Evolutionary conservation across 805 yeast genomes (phyloP).

Genomic region (Candida loeiensis): DNA sequence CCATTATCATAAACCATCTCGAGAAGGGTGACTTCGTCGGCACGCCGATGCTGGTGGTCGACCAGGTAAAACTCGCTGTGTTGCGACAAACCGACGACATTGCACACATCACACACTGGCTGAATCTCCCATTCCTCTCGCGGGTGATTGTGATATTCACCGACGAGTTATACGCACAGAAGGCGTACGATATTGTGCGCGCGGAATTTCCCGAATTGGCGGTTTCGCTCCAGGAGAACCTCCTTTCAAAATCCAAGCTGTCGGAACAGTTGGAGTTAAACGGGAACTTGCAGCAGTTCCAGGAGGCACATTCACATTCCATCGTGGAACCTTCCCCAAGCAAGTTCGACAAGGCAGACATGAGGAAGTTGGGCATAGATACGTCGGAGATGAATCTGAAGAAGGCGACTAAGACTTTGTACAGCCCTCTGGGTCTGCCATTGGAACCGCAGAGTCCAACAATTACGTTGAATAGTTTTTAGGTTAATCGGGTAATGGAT

Average conservation of each 20-base stretch:
- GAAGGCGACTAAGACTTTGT: slow-evolving; percentile 35
- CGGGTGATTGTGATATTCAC: slow-evolving; percentile 38
- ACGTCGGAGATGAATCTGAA: slow-evolving; percentile 19
- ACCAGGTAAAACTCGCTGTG: slow-evolving; percentile 31
- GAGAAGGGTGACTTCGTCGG: slow-evolving; percentile 27
- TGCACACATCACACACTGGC: slow-evolving; percentile 32
- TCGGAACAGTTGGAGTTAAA: slow-evolving; percentile 9
- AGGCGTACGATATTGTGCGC: slow-evolving; percentile 14
- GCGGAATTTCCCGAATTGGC: slow-evolving; percentile 2
- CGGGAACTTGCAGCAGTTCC: slow-evolving; percentile 17
- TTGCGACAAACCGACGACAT: slow-evolving; percentile 20
- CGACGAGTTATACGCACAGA: slow-evolving; percentile 24
- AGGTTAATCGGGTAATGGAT: too few relatives aligned
- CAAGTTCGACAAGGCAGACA: slow-evolving; percentile 18
- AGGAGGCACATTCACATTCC: slow-evolving; percentile 16
- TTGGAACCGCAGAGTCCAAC: slow-evolving; percentile 27
- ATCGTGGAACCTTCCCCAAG: slow-evolving; percentile 38
- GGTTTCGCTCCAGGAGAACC: slow-evolving; percentile 30
- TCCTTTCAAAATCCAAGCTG: slow-evolving; percentile 25
- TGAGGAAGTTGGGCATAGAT: slow-evolving; percentile 30
- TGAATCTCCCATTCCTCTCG: slow-evolving; percentile 35
- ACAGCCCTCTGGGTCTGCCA: slow-evolving; percentile 22
- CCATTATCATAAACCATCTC: slow-evolving; percentile 34
- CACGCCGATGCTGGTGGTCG: slow-evolving; percentile 28
- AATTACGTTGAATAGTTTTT: slow-evolving; percentile 35